These are phyloP conservation scores for Phytophthora boehmeriae DNA, from an alignment of 352 stramenopile genomes.

Conservation along the genomic window DNA sequence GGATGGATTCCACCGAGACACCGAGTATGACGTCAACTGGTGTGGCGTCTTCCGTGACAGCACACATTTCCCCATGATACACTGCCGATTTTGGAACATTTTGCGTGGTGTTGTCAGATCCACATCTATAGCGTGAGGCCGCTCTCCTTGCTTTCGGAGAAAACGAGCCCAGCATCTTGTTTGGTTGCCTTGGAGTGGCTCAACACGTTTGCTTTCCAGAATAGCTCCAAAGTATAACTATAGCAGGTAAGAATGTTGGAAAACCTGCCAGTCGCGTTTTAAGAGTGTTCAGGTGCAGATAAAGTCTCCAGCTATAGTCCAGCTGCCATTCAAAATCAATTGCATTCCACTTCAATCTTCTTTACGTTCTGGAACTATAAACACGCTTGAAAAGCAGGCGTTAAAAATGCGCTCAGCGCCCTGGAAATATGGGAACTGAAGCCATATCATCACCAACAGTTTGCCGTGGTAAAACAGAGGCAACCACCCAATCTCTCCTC, in stretches of 20 bases:
- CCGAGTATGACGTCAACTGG: conserved; percentile 52
- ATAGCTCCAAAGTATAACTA: neutral
- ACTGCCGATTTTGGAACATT: conserved; percentile 35
- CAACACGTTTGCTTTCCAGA: neutral
- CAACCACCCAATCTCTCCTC: conserved; percentile 70
- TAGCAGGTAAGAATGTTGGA: too few relatives aligned
- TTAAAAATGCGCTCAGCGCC: conserved; percentile 87
- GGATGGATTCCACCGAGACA: conserved; percentile 42
- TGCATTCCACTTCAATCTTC: conserved; percentile 40
- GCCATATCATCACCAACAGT: conserved; percentile 84
- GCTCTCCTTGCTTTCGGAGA: conserved; percentile 1
- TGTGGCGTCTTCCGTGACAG: conserved; percentile 3
- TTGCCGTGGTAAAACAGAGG: conserved; percentile 90
- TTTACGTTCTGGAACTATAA: conserved; percentile 56
- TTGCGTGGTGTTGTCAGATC: neutral
- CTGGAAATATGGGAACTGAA: conserved; percentile 92
- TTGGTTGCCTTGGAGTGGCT: conserved; percentile 8
- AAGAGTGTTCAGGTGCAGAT: too few relatives aligned
- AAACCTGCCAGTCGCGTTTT: too few relatives aligned
- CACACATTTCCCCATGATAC: conserved; percentile 56
- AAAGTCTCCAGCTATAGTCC: too few relatives aligned
- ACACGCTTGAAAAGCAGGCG: conserved; percentile 70
- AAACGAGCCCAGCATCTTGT: conserved; percentile 19
- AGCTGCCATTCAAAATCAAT: conserved; percentile 2
- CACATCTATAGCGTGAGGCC: conserved; percentile 12